Evolutionary conservation across 2,329 filamentous ascomycete species (phyloP).

Genomic region (Penicillium sp.): DNA sequence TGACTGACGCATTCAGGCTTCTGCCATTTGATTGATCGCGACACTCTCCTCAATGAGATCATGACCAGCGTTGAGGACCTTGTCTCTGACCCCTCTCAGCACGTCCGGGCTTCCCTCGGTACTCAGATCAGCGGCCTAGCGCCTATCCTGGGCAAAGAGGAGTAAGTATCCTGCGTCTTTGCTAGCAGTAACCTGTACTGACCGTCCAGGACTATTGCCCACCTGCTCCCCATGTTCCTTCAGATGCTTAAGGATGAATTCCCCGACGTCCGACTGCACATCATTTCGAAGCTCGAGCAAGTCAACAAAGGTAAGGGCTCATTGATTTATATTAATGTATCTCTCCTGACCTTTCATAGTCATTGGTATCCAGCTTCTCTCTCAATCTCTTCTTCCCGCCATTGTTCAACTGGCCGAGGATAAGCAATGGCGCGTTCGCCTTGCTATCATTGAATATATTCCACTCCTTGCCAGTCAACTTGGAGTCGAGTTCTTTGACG

Average conservation of each 20-base stretch:
- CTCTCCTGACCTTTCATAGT: slow-evolving; percentile 52
- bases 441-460: slow-evolving; percentile 99
- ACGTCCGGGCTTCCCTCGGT: slow-evolving; percentile 90
- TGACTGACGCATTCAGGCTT: slow-evolving; percentile 60
- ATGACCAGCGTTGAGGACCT: slow-evolving; percentile 96
- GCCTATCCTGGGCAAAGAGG: slow-evolving; percentile 95
- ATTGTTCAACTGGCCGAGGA: slow-evolving; percentile 98
- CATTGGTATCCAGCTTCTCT: slow-evolving; percentile 95
- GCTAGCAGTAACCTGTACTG: slow-evolving; percentile 14
- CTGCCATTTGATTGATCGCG: slow-evolving; percentile 82
- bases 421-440: slow-evolving; percentile 97
- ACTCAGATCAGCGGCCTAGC: slow-evolving; percentile 96
- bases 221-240: slow-evolving; percentile 96
- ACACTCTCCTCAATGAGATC: slow-evolving; percentile 87
- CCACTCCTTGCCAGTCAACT: slow-evolving; percentile 92
- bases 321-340: no score
- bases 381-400: slow-evolving; percentile 91
- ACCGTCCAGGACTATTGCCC: slow-evolving; percentile 75
- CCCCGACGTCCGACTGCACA: slow-evolving; percentile 94
- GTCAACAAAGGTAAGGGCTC: slow-evolving; percentile 77
- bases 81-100: slow-evolving; percentile 92
- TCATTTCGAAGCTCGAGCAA: slow-evolving; percentile 98
- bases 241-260: slow-evolving; percentile 99
- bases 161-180: slow-evolving; percentile 57
- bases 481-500: slow-evolving; percentile 96